phyloP scores from a whole-genome alignment of 306 rosid genomes.

The Sicyos baderoa region DNA sequence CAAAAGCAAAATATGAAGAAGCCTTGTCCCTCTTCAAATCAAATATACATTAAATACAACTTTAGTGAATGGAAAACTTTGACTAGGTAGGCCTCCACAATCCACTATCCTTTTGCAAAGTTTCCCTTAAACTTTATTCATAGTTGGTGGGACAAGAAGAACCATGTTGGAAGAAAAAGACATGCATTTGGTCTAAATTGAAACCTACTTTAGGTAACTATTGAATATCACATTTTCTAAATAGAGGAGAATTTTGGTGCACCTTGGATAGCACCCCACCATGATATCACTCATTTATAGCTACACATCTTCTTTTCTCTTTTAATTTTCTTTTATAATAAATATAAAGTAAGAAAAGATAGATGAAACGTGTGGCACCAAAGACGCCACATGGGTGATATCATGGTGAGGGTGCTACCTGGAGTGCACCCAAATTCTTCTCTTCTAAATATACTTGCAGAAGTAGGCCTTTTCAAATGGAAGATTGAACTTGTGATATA shows the following conservation, averaged over 20 bases:
- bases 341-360: too few species aligned
- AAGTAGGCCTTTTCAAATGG: background rate
- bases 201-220: background rate
- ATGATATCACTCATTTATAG: too few species aligned
- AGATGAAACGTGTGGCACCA: too few species aligned
- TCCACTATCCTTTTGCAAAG: background rate
- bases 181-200: background rate
- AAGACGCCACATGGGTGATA: too few species aligned
- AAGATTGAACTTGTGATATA: background rate
- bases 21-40: background rate
- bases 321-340: too few species aligned
- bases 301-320: too few species aligned
- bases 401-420: too few species aligned
- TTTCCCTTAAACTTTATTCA: background rate
- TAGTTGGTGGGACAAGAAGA: constrained; percentile 5
- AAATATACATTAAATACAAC: background rate
- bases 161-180: background rate
- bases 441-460: background rate
- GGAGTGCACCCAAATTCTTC: too few species aligned
- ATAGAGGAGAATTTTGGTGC: too few species aligned
- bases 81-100: constrained; percentile 6
- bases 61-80: constrained; percentile 4
- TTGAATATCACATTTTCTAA: background rate
- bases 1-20: background rate
- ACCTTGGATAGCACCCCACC: too few species aligned